phyloP scores from a whole-genome alignment of 768 basidiomycete species.

The Scleroderma bovista region DNA sequence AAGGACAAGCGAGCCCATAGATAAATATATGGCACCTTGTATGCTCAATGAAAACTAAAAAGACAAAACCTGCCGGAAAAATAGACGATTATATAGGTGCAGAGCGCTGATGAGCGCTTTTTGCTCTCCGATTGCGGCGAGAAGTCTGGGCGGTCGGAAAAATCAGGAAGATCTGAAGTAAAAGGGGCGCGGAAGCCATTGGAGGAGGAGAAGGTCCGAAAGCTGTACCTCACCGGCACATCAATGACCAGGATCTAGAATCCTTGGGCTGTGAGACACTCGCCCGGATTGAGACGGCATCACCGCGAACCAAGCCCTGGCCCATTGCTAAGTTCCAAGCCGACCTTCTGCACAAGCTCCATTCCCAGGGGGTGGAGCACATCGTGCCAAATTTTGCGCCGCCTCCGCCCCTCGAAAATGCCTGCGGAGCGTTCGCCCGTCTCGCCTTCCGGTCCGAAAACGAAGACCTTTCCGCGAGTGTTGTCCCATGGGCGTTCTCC shows the following conservation, averaged over 20 bases:
- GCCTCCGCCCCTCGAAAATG: conserved; percentile 63
- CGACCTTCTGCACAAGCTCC: conserved; percentile 65
- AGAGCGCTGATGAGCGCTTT: too few relatives aligned
- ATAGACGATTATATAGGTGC: too few relatives aligned
- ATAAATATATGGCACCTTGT: too few relatives aligned
- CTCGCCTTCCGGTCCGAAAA: conserved; percentile 81
- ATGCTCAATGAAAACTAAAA: too few relatives aligned
- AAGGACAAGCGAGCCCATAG: too few relatives aligned
- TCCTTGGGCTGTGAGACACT: too few relatives aligned
- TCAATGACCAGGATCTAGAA: not conserved
- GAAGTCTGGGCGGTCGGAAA: too few relatives aligned
- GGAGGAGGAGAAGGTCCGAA: too few relatives aligned
- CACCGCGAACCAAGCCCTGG: conserved; percentile 33
- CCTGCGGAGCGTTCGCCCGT: conserved; percentile 61
- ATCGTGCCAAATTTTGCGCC: conserved; percentile 56
- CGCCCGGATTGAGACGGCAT: not conserved
- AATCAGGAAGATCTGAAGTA: not conserved
- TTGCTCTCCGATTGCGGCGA: too few relatives aligned
- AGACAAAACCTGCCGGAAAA: too few relatives aligned
- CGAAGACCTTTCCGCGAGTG: conserved; percentile 54
- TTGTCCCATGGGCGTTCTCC: conserved; percentile 69
- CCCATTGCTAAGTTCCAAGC: conserved; percentile 67
- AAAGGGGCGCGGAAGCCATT: too few relatives aligned
- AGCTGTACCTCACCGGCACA: not conserved
- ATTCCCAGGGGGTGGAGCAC: conserved; percentile 65